Percentiles rank a stretch among this genome's conserved stretches.
These are phyloP conservation scores for Corymbia maculata DNA, from an alignment of 345 rosid genomes.

Conservation along the genomic window DNA sequence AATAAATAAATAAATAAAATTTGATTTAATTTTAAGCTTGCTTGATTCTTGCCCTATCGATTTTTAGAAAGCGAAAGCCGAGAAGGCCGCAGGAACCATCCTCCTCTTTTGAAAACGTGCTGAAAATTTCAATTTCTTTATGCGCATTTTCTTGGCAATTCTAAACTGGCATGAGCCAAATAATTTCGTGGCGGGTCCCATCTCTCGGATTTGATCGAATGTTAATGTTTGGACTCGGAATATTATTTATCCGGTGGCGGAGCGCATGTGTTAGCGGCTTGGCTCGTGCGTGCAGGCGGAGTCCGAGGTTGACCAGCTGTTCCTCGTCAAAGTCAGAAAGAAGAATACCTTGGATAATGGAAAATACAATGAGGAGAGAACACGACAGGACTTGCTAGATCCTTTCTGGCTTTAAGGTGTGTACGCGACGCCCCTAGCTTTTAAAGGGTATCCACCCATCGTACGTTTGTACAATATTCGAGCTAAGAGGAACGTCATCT, in stretches of 20 bases:
- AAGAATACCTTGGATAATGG: neutral
- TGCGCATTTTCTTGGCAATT: neutral
- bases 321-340: neutral
- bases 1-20: neutral
- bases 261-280: neutral
- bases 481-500: neutral
- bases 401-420: neutral
- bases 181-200: neutral
- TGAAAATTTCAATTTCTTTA: neutral
- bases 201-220: neutral
- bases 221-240: neutral
- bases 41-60: neutral
- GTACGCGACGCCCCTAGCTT: neutral
- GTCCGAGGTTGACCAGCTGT: neutral
- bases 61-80: neutral
- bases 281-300: neutral
- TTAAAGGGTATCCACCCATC: neutral
- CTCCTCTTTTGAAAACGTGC: neutral
- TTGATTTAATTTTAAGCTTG: neutral
- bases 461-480: neutral
- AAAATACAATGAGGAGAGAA: neutral
- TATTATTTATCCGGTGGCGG: neutral
- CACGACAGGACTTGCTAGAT: neutral
- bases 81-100: neutral
- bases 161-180: neutral